Base-by-base conservation (phyloP, 768 basidiomycete genomes). In the Cubamyces lactineus region DNA sequence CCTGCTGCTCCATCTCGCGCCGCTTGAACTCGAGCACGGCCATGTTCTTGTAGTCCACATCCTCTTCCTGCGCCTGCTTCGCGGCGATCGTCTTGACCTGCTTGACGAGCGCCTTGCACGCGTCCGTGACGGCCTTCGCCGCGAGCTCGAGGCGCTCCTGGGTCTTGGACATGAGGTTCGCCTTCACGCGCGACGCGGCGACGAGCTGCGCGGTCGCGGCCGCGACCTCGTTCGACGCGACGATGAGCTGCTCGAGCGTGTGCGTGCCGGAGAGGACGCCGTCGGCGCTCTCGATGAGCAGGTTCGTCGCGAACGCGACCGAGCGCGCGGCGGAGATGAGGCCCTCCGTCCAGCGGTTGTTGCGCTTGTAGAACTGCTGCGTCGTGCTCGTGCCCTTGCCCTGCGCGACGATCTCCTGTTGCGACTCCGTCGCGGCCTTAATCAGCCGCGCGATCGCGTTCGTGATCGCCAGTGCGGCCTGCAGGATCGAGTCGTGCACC, bases 271-370 rank as follows among this genome's bases (percentile, higher is more conserved):
- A 94, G 64, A 98, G 83, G 46, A 99, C 96, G 61, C 97, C 97
- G 74, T 99, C 97, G 17, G 97, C 97, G 65, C 90, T 92, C 75
- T 99, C 96, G 74, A 99, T 99, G 63, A 99, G 86, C 61, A 98
- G 77, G 66, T 86, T 92, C 38, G 97, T 98, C 11, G 97, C 95
- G 69, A 96, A 97, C 2, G 97, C 97, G 57, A 99, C 97, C 9
- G 97, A 85, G 75, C 97, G 98, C 19, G 97, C 97, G 39, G 97
- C 97, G 39, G 94, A 96, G 69, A 98, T 95, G 67, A 99, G 88
- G 66, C 97, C 97, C 74, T 99, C 97, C 46, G 97, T 99, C 97
- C 97, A 99, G 62, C 97, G 85, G 76, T 98, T 98, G 86, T 99
- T 98, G 62, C 93, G 89, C 80, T 99, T 99, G 84, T 98, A 99